These are phyloP conservation scores for Craspedostauros australis DNA, from an alignment of 108 stramenopile genomes.

Conservation along the genomic window DNA sequence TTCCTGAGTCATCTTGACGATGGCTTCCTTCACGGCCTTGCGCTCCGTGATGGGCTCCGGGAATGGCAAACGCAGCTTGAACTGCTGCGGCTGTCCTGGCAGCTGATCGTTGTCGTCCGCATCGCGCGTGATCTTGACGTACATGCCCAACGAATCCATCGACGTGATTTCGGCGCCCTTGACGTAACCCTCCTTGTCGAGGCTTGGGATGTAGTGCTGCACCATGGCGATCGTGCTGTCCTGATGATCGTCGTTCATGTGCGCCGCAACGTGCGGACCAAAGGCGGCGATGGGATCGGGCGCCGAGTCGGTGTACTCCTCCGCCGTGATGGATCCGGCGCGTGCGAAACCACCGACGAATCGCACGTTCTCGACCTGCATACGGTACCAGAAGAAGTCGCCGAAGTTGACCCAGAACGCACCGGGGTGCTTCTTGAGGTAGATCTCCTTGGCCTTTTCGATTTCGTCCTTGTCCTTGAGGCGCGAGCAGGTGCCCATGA, in stretches of 20 bases:
- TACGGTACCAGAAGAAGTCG: conserved; percentile 85
- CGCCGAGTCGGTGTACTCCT: conserved; percentile 70
- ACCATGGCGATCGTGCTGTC: conserved; percentile 85
- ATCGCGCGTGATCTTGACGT: conserved; percentile 77
- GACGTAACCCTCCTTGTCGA: conserved; percentile 35
- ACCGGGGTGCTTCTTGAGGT: conserved; percentile 85
- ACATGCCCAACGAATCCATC: conserved; percentile 91
- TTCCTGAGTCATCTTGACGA: conserved; percentile 80
- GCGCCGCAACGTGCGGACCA: conserved; percentile 65
- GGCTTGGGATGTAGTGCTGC: conserved; percentile 62
- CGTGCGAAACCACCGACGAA: conserved; percentile 96
- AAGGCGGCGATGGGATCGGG: conserved; percentile 84
- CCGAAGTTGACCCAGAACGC: conserved; percentile 94
- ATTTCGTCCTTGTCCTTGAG: conserved; percentile 44
- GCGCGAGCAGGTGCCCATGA: conserved; percentile 78
- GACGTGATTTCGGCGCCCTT: conserved; percentile 77
- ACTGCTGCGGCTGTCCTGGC: conserved; percentile 54
- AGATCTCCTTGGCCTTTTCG: conserved; percentile 60
- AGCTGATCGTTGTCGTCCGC: conserved; percentile 47
- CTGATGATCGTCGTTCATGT: conserved; percentile 97
- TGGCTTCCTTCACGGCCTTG: conserved; percentile 69
- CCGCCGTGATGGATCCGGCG: conserved; percentile 74
- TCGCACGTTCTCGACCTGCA: conserved; percentile 78
- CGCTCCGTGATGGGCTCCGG: conserved; percentile 53
- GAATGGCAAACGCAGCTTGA: conserved; percentile 82